Evolutionary conservation across 1,139 yeast species (phyloP), one percentile per base, ranked within the genome.

Genomic region (Nadsonia commutata): DNA sequence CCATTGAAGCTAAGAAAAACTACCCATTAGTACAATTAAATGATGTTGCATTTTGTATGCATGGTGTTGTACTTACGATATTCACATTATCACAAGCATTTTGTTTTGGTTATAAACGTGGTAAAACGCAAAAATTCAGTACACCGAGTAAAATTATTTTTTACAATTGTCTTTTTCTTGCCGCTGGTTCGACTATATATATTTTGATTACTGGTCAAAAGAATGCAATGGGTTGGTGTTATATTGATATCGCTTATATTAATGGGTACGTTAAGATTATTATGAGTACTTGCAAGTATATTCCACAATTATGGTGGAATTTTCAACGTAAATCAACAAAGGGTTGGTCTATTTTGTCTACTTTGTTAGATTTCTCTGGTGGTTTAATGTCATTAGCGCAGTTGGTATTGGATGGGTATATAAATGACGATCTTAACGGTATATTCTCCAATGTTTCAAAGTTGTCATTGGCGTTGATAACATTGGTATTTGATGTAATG

Each of bases 241-340:
- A 53, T 48, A n/a, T 46, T 42, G 40, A 42, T 43, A 57, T 71
- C 11, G 71, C 74, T 0, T 52, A 67, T 19, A 51, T 63, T 31
- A 56, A 72, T 22, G 72, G 77, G 2, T 66, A 70, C 43, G 62
- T 74, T 46, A 78, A 78, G 58, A 71, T 78, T 17, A 48, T 62
- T 20, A 69, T 76, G 68, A 74, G 80, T 45, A 58, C 74, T 22
- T 63, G 73, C 46, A 78, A 78, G 55, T 76, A 77, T 53, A 55
- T 78, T 4, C 84, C 85, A 0, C 85, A 78, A 53, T 68, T 77
- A 3, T 51, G 61, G 23, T 72, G 74, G 53, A 78, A 78, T 51
- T 64, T 60, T 46, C 65, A 65, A 40, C 67, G 83, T 43, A 64
- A 66, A 47, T 71, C 80, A 1, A 72, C 78, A 54, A 60, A 63